Evolutionary conservation across 495 filamentous ascomycete genomes (phyloP).

Genomic region (Daldinia concentrica): DNA sequence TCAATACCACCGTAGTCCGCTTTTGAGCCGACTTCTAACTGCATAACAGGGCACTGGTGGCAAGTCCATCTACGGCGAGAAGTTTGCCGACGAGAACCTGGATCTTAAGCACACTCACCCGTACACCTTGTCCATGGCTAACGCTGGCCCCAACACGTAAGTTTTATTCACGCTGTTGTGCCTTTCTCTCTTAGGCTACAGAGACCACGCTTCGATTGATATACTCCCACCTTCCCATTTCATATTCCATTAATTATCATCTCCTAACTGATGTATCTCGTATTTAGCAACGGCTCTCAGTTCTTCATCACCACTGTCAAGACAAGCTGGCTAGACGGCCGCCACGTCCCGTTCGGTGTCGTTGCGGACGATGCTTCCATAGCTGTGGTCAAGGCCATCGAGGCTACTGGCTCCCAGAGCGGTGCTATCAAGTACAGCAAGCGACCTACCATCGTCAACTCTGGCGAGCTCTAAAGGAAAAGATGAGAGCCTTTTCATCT

Average conservation of each 20-base stretch:
- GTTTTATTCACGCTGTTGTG: conserved; percentile 34
- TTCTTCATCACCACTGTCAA: conserved; percentile 80
- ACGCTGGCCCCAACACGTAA: conserved; percentile 82
- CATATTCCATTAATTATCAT: background rate
- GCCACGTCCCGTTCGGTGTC: conserved; percentile 85
- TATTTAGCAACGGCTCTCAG: conserved; percentile 73
- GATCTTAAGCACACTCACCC: conserved; percentile 67
- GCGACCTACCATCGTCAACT: conserved; percentile 73
- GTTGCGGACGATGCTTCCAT: conserved; percentile 72
- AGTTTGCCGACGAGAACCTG: conserved; percentile 87
- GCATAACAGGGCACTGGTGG: conserved; percentile 75
- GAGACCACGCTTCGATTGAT: background rate
- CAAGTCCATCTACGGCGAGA: conserved; percentile 88
- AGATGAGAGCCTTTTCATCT: background rate
- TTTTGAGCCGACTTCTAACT: conserved; percentile 21
- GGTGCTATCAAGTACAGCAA: conserved; percentile 69
- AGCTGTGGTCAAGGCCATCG: conserved; percentile 74
- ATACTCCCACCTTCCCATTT: conserved; percentile 40
- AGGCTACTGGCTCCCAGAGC: conserved; percentile 71
- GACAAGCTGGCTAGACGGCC: conserved; percentile 79
- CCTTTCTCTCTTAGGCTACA: background rate
- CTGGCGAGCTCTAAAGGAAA: conserved; percentile 62
- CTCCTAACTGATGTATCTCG: conserved; percentile 4
- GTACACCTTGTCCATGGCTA: conserved; percentile 82
- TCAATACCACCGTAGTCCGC: background rate